Base-by-base conservation (phyloP, 768 basidiomycete species). In the Pisolithus albus region DNA sequence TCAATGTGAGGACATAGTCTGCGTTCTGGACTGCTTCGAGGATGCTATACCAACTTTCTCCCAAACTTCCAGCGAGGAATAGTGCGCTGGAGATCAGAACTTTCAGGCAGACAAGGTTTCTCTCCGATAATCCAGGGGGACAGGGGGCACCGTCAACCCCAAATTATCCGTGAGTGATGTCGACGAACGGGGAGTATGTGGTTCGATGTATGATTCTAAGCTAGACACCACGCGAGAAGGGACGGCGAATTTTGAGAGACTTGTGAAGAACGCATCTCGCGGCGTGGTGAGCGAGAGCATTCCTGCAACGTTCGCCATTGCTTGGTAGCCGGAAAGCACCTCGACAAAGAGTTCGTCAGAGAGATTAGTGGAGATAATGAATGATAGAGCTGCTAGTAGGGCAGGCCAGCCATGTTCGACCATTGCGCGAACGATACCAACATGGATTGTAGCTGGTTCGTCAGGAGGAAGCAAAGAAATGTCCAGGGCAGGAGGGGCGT, bases 1-100 rank as follows among this genome's bases (percentile, higher is more conserved):
- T 86, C 59, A 77, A 72, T 8, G 80, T 81, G 18, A 98, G 73
- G 18, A 99, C 88, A 59, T 92, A 92, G 60, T 95, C 93, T 7
- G 95, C 94, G 57, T 93, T 97, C 70, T 97, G 95, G 21, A 98
- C 70, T 1, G 87, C 83, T 61, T 97, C 94, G 48, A 98, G 73
- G 8, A 97, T 79, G 42, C 85, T 78, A 65, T 90, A 95, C 95
- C 95, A 98, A 53, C 87, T 91, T 52, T 84, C 79, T n/a, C 85
- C 92, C 6, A 96, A 77, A 51, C 84, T 86, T 0, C 88, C 89
- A 0, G 91, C 88, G 8, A 97, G 75, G 64, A 88, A 88, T 24
- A 90, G 70, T 1, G 88, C 83, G 54, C 85, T 84, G 0, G 80
- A 75, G 7, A 96, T 74, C 50, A 93, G 72, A 1, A 89, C 85